Base-by-base conservation (phyloP, 371 early-diverging fungal species). In the Mucor plumbeus region DNA sequence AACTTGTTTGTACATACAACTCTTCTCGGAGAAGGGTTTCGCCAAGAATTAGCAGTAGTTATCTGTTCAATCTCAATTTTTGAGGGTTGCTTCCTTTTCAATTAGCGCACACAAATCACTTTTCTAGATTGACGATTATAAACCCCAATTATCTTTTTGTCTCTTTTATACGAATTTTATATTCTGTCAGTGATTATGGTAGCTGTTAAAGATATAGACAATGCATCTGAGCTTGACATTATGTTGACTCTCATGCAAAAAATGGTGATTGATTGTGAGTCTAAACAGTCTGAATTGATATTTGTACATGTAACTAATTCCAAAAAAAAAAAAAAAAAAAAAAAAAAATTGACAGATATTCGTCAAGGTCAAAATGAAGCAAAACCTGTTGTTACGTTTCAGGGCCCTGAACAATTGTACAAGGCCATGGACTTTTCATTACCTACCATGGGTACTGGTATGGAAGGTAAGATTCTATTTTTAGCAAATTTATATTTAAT, bases 381-480 rank as follows among this genome's bases (percentile, higher is more conserved):
- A 1, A 69, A 68, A 5, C 71, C 65, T 41, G 83, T 90, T 1
- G 82, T 89, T n/a, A 65, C 84, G 1, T 79, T 79, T 63, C 67
- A 68, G 58, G 61, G 76, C n/a, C 88, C 88, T 0, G 65, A 81
- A 21, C 86, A 87, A 33, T 67, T 89, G 6, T 84, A 82, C 47
- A 74, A 79, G 59, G 60, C 74, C 5, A 76, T 89, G 59, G 87
- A 89, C 69, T 79, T 88, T 14, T 66, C 71, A 8, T 55, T 90
- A 33, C 81, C 87, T 3, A 76, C 79, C 10, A 39, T 68, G 1
- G 90, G 88, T 9, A 66, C 81, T 8, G 86, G 86, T 26, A 63
- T 81, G 19, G 81, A 88, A 60, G 88, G 87, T 86, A 56, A 53
- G 11, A 19, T 54, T 38, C 44, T 40, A 13, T 48, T 63, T 15